Base-by-base conservation (phyloP, 805 yeast species). In the Pichia pseudocactophila region DNA sequence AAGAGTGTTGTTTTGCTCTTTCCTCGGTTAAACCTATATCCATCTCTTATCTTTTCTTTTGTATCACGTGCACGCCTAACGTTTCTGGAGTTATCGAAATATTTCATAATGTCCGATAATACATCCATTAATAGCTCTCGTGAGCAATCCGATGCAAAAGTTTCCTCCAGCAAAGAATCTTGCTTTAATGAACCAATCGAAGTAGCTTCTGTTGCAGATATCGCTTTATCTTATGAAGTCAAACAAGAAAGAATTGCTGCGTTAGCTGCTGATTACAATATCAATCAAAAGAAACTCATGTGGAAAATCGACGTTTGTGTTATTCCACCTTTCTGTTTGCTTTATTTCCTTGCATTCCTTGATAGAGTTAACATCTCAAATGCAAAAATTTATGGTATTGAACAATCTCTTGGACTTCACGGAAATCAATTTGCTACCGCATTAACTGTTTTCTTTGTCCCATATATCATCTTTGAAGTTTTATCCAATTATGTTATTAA, bases 281-380 rank as follows among this genome's bases (percentile, higher is more conserved):
- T 84, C 28, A 69, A 81, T 57, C 77, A 80, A 36, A 63, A 54
- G 35, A 69, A 64, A 50, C 61, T 82, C n/a, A 72, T 74, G 74
- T 63, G 76, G 69, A 82, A 80, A 52, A 66, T 80, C 27, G 90
- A 82, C 53, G 40, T 75, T 1, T 75, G 84, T 47, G 78, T 84
- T 32, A 78, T 83, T 30, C 87, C 90, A 4, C 78, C 87, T n/a
- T 80, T 84, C 49, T 76, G 87, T 55, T 55, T 82, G 26, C 66
- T 85, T 34, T 84, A 85, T 55, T 75, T 85, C 58, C 69, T 84
- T 47, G 80, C 90, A 1, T 84, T 84, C 57, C 63, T 85, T 54
- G 94, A 85, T 58, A 70, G 94, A 60, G 89, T 84, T 47, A 85
- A 84, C 61, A 82, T 85, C 45, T 77, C 89, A 25, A 84, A 85